These are phyloP conservation scores for Phytophthora litchii DNA, from an alignment of 352 stramenopile species.

Conservation along the genomic window DNA sequence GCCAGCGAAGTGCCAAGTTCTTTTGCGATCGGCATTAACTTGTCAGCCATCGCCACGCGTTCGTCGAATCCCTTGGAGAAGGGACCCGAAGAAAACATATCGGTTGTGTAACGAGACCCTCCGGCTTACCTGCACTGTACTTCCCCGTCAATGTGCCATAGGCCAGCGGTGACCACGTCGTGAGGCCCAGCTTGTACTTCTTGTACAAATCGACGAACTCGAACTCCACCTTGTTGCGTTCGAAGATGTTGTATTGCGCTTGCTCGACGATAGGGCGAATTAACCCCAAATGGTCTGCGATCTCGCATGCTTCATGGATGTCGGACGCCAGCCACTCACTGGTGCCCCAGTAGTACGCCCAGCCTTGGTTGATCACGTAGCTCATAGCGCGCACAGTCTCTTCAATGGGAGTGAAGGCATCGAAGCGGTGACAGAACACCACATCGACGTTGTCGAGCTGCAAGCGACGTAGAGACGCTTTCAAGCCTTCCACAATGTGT, in stretches of 20 bases:
- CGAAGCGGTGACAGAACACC: constrained; percentile 17
- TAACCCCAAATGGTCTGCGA: constrained; percentile 20
- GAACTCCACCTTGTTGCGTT: neutral
- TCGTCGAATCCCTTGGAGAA: neutral
- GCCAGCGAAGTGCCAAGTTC: neutral
- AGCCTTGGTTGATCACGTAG: constrained; percentile 1
- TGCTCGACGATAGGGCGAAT: constrained; percentile 20
- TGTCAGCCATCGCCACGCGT: neutral
- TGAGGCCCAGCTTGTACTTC: constrained; percentile 1
- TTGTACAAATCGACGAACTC: neutral
- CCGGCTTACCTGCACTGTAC: constrained; percentile 1
- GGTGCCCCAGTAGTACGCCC: constrained; percentile 3
- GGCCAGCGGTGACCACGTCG: constrained; percentile 2
- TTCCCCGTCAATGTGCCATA: constrained; percentile 1
- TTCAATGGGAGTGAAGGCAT: constrained; percentile 1
- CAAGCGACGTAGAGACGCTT: constrained; percentile 36
- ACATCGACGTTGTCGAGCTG: constrained; percentile 42
- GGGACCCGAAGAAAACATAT: neutral
- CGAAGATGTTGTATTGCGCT: constrained; percentile 5
- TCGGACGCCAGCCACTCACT: constrained; percentile 21
- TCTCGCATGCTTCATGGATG: constrained; percentile 43
- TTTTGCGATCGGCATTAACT: neutral
- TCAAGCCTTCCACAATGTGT: constrained; percentile 18
- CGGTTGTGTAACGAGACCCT: neutral
- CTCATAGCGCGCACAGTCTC: constrained; percentile 2